These are phyloP conservation scores for Mimosa pudica DNA, from an alignment of 306 rosid species.

Conservation along the genomic window DNA sequence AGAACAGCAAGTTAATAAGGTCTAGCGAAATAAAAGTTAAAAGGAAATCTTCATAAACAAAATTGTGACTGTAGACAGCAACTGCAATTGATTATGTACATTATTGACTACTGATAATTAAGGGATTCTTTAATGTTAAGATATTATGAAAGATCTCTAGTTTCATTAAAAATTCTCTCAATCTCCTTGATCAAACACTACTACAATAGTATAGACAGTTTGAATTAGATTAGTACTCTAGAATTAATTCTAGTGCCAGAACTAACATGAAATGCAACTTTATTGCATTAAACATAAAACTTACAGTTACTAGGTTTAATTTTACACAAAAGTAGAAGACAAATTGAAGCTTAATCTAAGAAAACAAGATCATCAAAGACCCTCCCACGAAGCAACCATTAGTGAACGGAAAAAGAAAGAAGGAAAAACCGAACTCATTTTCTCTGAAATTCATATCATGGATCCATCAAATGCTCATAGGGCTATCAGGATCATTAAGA, in stretches of 20 bases:
- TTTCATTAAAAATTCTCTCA: neutral
- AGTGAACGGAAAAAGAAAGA: neutral
- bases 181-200: neutral
- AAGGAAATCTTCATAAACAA: neutral
- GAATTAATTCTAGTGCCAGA: neutral
- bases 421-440: neutral
- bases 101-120: neutral
- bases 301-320: neutral
- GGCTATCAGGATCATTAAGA: constrained; percentile 79
- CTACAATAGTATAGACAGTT: neutral
- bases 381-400: neutral
- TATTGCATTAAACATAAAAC: constrained; percentile 18
- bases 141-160: neutral
- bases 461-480: constrained; percentile 63
- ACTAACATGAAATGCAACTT: constrained; percentile 6
- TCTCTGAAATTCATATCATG: neutral
- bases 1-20: neutral
- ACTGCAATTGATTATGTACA: neutral
- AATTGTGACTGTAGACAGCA: neutral
- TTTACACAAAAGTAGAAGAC: neutral
- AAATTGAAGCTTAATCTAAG: constrained; percentile 6
- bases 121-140: neutral
- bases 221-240: neutral
- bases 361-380: constrained; percentile 8
- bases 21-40: too few relatives aligned